These are phyloP conservation scores for Triticum dicoccoides DNA, from an alignment of 176 grass and related monocot genomes.

Conservation along the genomic window DNA sequence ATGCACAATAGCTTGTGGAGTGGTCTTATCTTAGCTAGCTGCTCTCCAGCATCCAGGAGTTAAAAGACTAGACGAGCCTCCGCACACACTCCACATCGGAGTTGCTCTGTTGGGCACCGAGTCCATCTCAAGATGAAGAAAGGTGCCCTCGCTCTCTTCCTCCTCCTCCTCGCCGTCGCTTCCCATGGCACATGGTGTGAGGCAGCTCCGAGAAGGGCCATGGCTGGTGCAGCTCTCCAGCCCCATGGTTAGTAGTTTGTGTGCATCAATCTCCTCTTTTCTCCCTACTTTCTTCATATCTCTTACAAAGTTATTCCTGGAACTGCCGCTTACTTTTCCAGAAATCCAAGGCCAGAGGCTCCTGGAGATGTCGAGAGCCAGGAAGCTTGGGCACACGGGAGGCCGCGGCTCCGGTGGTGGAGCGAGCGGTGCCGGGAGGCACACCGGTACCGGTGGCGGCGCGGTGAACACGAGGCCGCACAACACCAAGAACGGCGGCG, in stretches of 20 bases:
- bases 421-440: background rate
- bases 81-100: background rate
- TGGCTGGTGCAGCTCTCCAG: conserved; percentile 1
- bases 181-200: conserved; percentile 32
- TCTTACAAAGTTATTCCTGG: background rate
- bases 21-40: background rate
- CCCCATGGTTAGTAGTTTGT: background rate
- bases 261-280: background rate
- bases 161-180: conserved; percentile 19
- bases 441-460: conserved; percentile 3
- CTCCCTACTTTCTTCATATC: background rate
- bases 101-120: conserved; percentile 9
- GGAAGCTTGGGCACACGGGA: conserved; percentile 21
- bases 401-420: background rate
- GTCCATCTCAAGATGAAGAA: conserved; percentile 43
- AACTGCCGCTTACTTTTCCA: background rate
- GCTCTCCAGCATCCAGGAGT: background rate
- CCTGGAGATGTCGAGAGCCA: conserved; percentile 3
- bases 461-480: conserved; percentile 29
- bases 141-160: conserved; percentile 1
- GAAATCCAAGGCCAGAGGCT: conserved; percentile 8
- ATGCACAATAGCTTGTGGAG: background rate
- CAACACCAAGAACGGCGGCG: conserved; percentile 16
- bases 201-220: conserved; percentile 12
- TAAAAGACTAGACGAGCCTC: conserved; percentile 32